These are phyloP conservation scores for Metschnikowia rubicola DNA, from an alignment of 805 yeast species.

Conservation along the genomic window DNA sequence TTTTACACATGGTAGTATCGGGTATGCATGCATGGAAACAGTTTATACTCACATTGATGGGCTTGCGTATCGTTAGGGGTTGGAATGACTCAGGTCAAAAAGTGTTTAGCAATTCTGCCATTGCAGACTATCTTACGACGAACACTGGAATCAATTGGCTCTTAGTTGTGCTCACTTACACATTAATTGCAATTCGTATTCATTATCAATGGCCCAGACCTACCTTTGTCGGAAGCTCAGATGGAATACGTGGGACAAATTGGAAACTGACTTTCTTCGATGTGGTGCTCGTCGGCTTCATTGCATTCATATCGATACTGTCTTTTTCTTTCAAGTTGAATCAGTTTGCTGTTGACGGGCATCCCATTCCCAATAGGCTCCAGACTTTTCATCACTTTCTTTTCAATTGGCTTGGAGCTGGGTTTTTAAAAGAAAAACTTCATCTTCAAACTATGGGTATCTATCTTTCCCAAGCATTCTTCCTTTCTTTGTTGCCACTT, in stretches of 20 bases:
- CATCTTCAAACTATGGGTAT: slow-evolving; percentile 23
- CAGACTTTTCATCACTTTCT: slow-evolving; percentile 26
- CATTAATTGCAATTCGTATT: slow-evolving; percentile 17
- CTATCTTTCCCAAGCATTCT: slow-evolving; percentile 26
- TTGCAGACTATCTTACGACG: slow-evolving; percentile 41
- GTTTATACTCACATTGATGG: slow-evolving; percentile 20
- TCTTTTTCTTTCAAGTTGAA: slow-evolving; percentile 53
- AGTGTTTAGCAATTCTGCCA: slow-evolving; percentile 37
- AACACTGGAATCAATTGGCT: slow-evolving; percentile 44
- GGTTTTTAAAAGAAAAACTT: slow-evolving; percentile 12
- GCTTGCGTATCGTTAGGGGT: slow-evolving; percentile 61
- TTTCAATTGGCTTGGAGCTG: slow-evolving; percentile 25
- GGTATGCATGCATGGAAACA: neutral
- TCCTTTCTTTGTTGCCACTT: slow-evolving; percentile 27
- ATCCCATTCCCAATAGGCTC: slow-evolving; percentile 44
- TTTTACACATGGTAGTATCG: slow-evolving; percentile 8
- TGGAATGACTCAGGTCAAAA: slow-evolving; percentile 95
- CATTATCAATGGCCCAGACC: slow-evolving; percentile 26
- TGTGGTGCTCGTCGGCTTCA: slow-evolving; percentile 39
- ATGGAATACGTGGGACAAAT: no score
- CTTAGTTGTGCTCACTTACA: slow-evolving; percentile 42
- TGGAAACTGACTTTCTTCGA: slow-evolving; percentile 20
- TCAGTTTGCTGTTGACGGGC: slow-evolving; percentile 54
- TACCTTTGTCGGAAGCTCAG: slow-evolving; percentile 18
- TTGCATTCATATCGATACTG: slow-evolving; percentile 45